Evolutionary conservation across 1,139 yeast species (phyloP).

Genomic region (Debaryomyces sp.): DNA sequence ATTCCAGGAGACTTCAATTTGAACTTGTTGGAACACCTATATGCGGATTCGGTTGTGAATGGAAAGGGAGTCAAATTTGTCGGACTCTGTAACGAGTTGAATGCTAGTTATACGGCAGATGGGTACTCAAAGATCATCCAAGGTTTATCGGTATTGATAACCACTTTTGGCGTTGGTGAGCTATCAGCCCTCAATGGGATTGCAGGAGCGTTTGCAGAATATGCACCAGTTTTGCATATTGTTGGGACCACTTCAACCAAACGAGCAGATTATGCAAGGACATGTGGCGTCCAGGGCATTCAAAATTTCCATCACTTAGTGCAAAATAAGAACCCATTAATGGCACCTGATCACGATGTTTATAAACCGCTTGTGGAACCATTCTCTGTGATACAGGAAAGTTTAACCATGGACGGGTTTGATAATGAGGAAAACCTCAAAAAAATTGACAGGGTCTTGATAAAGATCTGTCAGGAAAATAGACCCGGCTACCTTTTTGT

Average conservation of each 20-base stretch:
- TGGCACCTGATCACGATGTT: slow-evolving; percentile 57
- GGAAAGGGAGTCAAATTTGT: slow-evolving; percentile 26
- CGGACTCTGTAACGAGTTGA: slow-evolving; percentile 43
- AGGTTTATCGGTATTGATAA: slow-evolving; percentile 50
- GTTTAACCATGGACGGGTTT: slow-evolving; percentile 48
- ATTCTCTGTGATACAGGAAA: slow-evolving; percentile 61
- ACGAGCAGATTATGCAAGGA: slow-evolving; percentile 28
- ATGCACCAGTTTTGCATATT: slow-evolving; percentile 75
- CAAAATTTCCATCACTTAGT: slow-evolving; percentile 68
- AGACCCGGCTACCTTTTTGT: slow-evolving; percentile 81
- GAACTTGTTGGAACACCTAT: slow-evolving; percentile 38
- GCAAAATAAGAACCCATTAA: slow-evolving; percentile 53
- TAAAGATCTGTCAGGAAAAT: slow-evolving; percentile 54
- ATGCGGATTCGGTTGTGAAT: slow-evolving; percentile 26
- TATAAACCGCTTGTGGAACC: slow-evolving; percentile 64
- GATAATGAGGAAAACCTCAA: slow-evolving; percentile 49
- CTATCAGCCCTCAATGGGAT: slow-evolving; percentile 82
- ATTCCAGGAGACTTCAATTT: slow-evolving; percentile 49
- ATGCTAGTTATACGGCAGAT: slow-evolving; percentile 72
- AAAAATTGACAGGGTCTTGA: slow-evolving; percentile 64
- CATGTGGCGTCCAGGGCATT: slow-evolving; percentile 16
- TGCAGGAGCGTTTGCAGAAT: slow-evolving; percentile 82
- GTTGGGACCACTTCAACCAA: slow-evolving; percentile 67
- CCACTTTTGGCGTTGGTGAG: slow-evolving; percentile 87
- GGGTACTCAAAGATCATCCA: slow-evolving; percentile 66